These are phyloP conservation scores for Besnoitia besnoiti DNA, from an alignment of 169 alveolate genomes.

Conservation along the genomic window DNA sequence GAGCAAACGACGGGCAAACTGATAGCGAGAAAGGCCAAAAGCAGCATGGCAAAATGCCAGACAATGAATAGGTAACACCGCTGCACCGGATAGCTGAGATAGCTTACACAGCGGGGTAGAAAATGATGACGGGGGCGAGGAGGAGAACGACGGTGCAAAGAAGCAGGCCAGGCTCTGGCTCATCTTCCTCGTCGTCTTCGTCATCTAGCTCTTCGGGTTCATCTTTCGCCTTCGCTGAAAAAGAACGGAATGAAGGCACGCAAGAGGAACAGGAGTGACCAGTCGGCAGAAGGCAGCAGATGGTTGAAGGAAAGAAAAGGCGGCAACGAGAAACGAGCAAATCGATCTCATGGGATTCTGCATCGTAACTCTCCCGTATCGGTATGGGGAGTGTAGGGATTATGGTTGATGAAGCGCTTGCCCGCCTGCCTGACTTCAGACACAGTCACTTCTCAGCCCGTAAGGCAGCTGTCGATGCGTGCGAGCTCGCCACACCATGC, in stretches of 20 bases:
- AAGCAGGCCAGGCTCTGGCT: not conserved
- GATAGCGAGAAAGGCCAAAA: not conserved
- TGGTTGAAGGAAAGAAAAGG: not conserved
- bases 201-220: not conserved
- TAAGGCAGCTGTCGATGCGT: not conserved
- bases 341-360: too few relatives aligned
- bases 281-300: not conserved
- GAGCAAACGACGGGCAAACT: not conserved
- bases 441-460: too few relatives aligned
- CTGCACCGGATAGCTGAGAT: not conserved
- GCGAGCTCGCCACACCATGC: not conserved
- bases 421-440: too few relatives aligned
- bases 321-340: too few relatives aligned
- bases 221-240: not conserved
- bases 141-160: not conserved
- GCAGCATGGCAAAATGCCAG: not conserved
- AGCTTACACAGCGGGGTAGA: not conserved
- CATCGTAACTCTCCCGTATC: too few relatives aligned
- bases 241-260: not conserved
- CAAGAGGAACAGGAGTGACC: not conserved
- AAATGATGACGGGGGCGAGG: not conserved
- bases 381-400: too few relatives aligned
- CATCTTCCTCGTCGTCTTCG: not conserved
- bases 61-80: not conserved
- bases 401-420: too few relatives aligned